Evolutionary conservation across 139 green algal genomes (phyloP).

Genomic region (Chlamydomonas sp.): DNA sequence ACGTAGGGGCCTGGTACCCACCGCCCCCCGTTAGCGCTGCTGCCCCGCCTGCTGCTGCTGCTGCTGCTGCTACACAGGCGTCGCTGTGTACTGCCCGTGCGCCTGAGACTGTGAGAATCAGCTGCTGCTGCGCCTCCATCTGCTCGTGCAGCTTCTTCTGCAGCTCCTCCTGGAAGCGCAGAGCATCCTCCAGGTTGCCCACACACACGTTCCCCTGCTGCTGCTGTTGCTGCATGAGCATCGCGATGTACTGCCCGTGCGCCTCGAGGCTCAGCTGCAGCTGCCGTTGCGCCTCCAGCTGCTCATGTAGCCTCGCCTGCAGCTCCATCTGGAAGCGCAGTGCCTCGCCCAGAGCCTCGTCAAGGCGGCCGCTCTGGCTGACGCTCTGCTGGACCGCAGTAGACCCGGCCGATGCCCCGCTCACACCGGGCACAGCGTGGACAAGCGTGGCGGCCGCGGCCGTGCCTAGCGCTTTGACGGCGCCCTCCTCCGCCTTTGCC

Average conservation of each 20-base stretch:
- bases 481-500: too few relatives aligned
- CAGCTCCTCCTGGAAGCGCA: constrained; percentile 91
- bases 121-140: constrained; percentile 84
- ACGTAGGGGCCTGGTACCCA: too few relatives aligned
- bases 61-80: constrained; percentile 44
- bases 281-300: constrained; percentile 87
- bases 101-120: constrained; percentile 81
- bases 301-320: constrained; percentile 91
- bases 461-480: too few relatives aligned
- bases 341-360: constrained; percentile 78
- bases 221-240: constrained; percentile 44
- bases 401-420: too few relatives aligned
- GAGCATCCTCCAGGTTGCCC: constrained; percentile 78
- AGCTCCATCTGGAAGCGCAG: constrained; percentile 91
- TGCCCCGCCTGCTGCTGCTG: too few relatives aligned
- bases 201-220: too few relatives aligned
- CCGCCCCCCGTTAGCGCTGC: too few relatives aligned
- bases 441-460: too few relatives aligned
- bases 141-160: constrained; percentile 94
- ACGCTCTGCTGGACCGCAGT: too few relatives aligned
- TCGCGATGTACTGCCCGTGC: constrained; percentile 83
- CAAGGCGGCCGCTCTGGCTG: too few relatives aligned
- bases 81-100: constrained; percentile 83
- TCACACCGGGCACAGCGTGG: too few relatives aligned
- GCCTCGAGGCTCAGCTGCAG: constrained; percentile 86